A percentile compares a stretch with the other conserved stretches of the same genome.
Conservation (phyloP, 2,329 filamentous ascomycete genomes). For the Chaetomium globosum region DNA sequence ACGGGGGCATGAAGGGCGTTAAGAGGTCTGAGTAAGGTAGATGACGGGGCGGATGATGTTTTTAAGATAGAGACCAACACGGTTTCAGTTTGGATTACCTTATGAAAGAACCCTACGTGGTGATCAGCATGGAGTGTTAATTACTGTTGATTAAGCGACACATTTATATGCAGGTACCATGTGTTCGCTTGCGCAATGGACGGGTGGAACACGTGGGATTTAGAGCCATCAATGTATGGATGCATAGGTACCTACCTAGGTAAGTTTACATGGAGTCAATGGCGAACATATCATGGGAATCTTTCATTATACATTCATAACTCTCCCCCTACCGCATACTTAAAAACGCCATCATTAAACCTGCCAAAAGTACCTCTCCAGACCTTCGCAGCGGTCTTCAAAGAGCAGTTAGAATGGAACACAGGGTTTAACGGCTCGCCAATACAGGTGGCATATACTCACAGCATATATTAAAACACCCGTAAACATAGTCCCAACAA, state of each 20-base stretch:
- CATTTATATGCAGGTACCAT: not conserved
- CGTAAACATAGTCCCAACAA: constrained; percentile 21
- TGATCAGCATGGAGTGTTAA: not conserved
- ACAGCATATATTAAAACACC: constrained; percentile 9
- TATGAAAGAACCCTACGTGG: not conserved
- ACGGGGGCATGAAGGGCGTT: constrained; percentile 17
- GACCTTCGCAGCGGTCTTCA: constrained; percentile 10
- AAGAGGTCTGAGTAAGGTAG: constrained; percentile 12
- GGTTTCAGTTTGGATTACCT: not conserved
- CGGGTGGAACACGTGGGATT: not conserved
- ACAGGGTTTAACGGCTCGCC: too few species aligned
- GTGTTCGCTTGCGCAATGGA: not conserved
- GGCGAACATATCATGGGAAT: not conserved
- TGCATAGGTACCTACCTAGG: too few species aligned
- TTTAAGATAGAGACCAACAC: not conserved
- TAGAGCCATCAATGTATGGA: not conserved
- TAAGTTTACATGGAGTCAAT: not conserved
- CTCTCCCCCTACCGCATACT: constrained; percentile 15
- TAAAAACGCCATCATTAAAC: constrained; percentile 9
- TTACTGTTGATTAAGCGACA: constrained; percentile 1
- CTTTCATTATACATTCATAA: not conserved
- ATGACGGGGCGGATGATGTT: not conserved
- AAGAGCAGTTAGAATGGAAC: not conserved
- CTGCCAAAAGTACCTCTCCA: constrained; percentile 9
- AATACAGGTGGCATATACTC: not conserved